phyloP scores from a whole-genome alignment of 371 early-diverging fungal genomes.

The Synchytrium microbalum region DNA sequence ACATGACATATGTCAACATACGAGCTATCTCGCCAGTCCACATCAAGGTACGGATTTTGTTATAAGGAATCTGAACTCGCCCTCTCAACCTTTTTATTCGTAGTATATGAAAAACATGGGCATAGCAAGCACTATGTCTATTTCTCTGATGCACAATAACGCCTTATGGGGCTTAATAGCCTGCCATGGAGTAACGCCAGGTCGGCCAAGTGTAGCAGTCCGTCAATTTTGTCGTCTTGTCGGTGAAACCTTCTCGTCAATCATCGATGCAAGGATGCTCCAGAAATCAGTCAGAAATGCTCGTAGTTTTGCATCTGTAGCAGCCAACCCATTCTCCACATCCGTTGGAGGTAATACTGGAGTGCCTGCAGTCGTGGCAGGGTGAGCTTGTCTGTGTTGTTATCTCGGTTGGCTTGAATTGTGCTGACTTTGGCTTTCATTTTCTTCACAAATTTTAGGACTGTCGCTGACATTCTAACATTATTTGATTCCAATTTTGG shows the following conservation, averaged over 20 bases:
- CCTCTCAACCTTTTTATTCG: too few relatives aligned
- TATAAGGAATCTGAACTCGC: too few relatives aligned
- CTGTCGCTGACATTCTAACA: neutral
- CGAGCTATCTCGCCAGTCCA: neutral
- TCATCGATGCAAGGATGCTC: neutral
- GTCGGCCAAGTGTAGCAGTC: neutral
- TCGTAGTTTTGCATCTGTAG: neutral
- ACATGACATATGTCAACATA: neutral
- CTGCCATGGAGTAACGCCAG: neutral
- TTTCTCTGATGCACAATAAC: neutral
- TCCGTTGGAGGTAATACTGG: neutral
- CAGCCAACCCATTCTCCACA: neutral
- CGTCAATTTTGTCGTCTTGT: neutral
- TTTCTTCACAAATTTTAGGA: too few relatives aligned
- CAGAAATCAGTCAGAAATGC: neutral
- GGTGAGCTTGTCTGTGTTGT: too few relatives aligned
- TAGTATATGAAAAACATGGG: conserved; percentile 4
- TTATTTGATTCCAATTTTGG: neutral
- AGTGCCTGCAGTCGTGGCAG: neutral
- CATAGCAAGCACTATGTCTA: neutral
- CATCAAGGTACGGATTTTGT: neutral
- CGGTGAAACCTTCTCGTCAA: neutral
- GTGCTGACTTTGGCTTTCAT: too few relatives aligned
- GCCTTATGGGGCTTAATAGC: conserved; percentile 3
- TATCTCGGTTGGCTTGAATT: too few relatives aligned